Evolutionary conservation across 1,139 yeast genomes (phyloP), one percentile per base, ranked within the genome.

Genomic region (Debaryomyces coudertii): DNA sequence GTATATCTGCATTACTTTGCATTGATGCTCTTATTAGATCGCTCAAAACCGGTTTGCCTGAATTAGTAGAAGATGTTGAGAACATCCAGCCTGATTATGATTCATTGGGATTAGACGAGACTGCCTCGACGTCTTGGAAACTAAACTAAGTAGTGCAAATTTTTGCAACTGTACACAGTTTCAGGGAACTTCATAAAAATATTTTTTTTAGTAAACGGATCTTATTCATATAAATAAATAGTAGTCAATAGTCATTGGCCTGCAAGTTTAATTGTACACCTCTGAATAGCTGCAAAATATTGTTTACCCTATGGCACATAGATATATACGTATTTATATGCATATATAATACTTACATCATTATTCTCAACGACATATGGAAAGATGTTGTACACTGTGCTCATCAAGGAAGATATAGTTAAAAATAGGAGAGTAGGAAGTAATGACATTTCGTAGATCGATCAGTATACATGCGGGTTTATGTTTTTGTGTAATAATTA

Each of bases 11-110:
- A 4, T 56, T 67, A 18, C 54, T 65, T 33, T 58, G 61, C 27
- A 64, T 71, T 20, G 67, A 72, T 42, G 73, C 77, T 1, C 76
- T 73, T 7, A 48, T 64, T 44, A 62, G 59, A 38, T 67, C 76
- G 3, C 69, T 73, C 28, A 63, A 63, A 16, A 57, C 72, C 1
- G 76, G 71, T 2, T 41, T 61, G 43, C 77, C 76, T 1, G 72
- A 69, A 45, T 44, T 47, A 11, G 70, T 72, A 4, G 61, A 58
- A 23, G 61, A 57, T 29, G 52, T 63, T 20, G 60, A 62, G 6
- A 54, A 53, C n/a, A 56, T 71, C 9, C 52, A 53, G 25, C 65
- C 71, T 2, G 56, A 63, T 47, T 54, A 55, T 30, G 50, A 50
- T 4, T 39, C 58, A 1, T 57, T 64, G 42, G 58, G 53, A 2